Evolutionary conservation across 1,139 yeast species (phyloP).

Genomic region (Yamadazyma taylorii): DNA sequence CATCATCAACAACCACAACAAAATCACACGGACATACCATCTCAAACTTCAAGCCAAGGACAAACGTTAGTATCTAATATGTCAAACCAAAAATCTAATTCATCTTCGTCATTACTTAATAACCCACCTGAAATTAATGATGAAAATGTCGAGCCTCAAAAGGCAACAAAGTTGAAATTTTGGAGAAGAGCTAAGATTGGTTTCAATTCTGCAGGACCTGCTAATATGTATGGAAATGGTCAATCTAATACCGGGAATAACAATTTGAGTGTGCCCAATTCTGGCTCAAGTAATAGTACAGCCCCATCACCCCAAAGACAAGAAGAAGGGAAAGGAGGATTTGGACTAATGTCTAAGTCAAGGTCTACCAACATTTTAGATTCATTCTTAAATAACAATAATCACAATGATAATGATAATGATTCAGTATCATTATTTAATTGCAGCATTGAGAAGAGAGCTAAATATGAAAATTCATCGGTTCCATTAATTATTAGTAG

Average conservation of each 20-base stretch:
- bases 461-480: conserved; percentile 55
- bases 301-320: conserved; percentile 6
- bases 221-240: background rate
- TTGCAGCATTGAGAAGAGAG: conserved; percentile 57
- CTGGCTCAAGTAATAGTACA: background rate
- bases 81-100: conserved; percentile 8
- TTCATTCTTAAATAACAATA: conserved; percentile 27
- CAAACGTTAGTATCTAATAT: background rate
- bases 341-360: conserved; percentile 33
- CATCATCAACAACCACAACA: conserved; percentile 4
- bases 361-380: conserved; percentile 51
- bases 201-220: conserved; percentile 12
- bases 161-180: conserved; percentile 49
- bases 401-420: conserved; percentile 1
- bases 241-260: background rate
- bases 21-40: conserved; percentile 6
- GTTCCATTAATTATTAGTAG: conserved; percentile 73
- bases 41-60: conserved; percentile 3
- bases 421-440: conserved; percentile 36
- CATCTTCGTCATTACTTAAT: conserved; percentile 15
- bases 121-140: conserved; percentile 19
- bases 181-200: conserved; percentile 53
- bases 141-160: conserved; percentile 40
- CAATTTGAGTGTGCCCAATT: conserved; percentile 9
- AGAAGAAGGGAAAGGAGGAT: conserved; percentile 12